Evolutionary conservation across 2,329 filamentous ascomycete genomes (phyloP).

Genomic region (Botrytis aclada): DNA sequence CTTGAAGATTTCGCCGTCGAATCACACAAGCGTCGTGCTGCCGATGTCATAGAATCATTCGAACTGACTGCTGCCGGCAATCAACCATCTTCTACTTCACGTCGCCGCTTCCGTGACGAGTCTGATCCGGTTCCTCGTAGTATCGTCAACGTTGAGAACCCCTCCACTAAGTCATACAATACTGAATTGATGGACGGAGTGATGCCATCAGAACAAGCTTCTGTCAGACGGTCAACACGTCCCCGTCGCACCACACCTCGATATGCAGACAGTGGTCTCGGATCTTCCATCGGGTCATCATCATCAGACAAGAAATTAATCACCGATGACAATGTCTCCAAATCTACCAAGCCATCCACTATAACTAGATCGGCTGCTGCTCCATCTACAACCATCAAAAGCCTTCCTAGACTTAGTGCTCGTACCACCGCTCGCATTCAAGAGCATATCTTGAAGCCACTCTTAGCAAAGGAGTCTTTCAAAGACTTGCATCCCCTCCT

Average conservation of each 20-base stretch:
- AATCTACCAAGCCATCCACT: conserved; percentile 48
- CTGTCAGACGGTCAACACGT: conserved; percentile 51
- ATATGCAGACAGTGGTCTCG: conserved; percentile 83
- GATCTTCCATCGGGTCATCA: conserved; percentile 70
- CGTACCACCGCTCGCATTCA: conserved; percentile 75
- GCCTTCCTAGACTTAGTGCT: conserved; percentile 60
- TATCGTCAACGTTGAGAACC: conserved; percentile 53
- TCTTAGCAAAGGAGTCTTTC: conserved; percentile 68
- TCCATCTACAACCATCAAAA: conserved; percentile 46
- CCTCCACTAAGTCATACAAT: conserved; percentile 36
- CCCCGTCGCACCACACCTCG: conserved; percentile 56
- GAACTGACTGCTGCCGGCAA: conserved; percentile 51
- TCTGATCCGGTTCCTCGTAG: conserved; percentile 58
- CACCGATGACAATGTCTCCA: conserved; percentile 42
- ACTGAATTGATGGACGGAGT: conserved; percentile 38
- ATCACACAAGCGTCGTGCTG: conserved; percentile 65
- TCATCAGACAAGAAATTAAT: conserved; percentile 48
- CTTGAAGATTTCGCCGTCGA: conserved; percentile 67
- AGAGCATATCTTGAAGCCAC: conserved; percentile 73
- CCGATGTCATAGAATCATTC: conserved; percentile 65
- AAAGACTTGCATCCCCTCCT: conserved; percentile 81
- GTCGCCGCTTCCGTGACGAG: conserved; percentile 50
- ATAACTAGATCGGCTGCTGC: conserved; percentile 59
- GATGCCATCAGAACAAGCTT: conserved; percentile 44
- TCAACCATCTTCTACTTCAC: conserved; percentile 36